A percentile compares a stretch with the other conserved stretches of the same genome.
These are phyloP conservation scores for Agrocybe pediades DNA, from an alignment of 768 basidiomycete species.

Conservation along the genomic window DNA sequence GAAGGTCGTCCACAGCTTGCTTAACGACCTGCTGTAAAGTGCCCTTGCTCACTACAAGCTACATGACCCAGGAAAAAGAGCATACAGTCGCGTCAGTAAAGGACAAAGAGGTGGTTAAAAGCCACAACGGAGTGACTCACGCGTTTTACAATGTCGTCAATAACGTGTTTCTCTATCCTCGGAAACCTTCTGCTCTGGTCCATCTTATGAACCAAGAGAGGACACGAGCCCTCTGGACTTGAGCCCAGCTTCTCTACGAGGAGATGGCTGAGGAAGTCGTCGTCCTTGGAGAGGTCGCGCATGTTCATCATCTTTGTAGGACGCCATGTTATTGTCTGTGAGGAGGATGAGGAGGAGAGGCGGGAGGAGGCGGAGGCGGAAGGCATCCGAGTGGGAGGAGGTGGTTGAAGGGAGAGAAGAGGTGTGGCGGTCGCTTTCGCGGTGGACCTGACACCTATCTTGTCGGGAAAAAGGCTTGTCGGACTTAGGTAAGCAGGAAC, in stretches of 20 bases:
- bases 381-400: constrained; percentile 26
- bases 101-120: constrained; percentile 17
- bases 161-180: constrained; percentile 67
- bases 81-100: constrained; percentile 10
- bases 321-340: constrained; percentile 67
- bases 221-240: constrained; percentile 66
- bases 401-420: constrained; percentile 16
- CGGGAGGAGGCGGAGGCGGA: constrained; percentile 27
- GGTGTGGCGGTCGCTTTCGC: constrained; percentile 21
- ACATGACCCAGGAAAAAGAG: not conserved
- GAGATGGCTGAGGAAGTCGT: constrained; percentile 88
- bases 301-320: constrained; percentile 91
- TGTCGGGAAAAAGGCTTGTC: constrained; percentile 23
- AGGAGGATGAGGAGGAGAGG: constrained; percentile 12
- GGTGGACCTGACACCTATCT: constrained; percentile 25
- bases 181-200: constrained; percentile 76
- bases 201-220: constrained; percentile 91
- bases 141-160: constrained; percentile 76
- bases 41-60: constrained; percentile 60
- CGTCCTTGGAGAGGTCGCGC: constrained; percentile 87
- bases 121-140: constrained; percentile 42
- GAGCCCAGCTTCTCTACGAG: constrained; percentile 89
- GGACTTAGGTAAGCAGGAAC: constrained; percentile 27
- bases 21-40: constrained; percentile 60
- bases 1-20: constrained; percentile 76